Base-by-base conservation (phyloP, 1,284 basidiomycete genomes). In the Ceratobasidium sp. region DNA sequence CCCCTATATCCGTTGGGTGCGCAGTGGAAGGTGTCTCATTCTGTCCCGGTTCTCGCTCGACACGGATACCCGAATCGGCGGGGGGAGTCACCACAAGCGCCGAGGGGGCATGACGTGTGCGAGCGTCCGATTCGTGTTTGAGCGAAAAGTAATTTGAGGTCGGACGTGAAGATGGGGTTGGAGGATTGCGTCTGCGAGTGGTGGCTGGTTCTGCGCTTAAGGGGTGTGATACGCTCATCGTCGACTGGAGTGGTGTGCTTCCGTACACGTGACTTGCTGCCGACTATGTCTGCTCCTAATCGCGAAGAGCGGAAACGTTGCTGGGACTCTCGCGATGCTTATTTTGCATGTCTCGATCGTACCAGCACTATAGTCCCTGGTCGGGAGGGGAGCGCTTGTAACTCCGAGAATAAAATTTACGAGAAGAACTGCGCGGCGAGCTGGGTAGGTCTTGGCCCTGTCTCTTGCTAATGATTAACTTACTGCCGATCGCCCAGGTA, bases 291-390 rank as follows among this genome's bases (percentile, higher is more conserved):
- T 40, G 66, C 71, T 26, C 79, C 73, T 20, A 79, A 74, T 42
- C 77, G 79, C 9, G 65, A 71, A 48, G 73, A 82, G 62, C 81
- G 84, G 17, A 78, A 82, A 61, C 76, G 79, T 17, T 96, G 94
- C 84, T 96, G 94, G 94, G 92, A 93, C 56, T 85, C 86, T 59
- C 86, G 94, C 70, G 94, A 96, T 83, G 86, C 86, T 13, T 96
- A 95, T 83, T 95, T 93, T 83, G 84, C 87, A 5, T 96, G 94
- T 83, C 87, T 96, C 68, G 93, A 95, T 83, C 84, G 83, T 54
- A 87, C 84, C 7, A 87, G 87, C 52, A 88, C 94, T 26, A 85
- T 93, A 54, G 92, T 92, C 80, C 88, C 93, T 0, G 93, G 94
- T 1, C 80, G 81, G 50, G 83, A 85, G 56, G 80, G 52, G 87